phyloP scores from a whole-genome alignment of 768 basidiomycete genomes.

The Trichaptum fuscoviolaceum region DNA sequence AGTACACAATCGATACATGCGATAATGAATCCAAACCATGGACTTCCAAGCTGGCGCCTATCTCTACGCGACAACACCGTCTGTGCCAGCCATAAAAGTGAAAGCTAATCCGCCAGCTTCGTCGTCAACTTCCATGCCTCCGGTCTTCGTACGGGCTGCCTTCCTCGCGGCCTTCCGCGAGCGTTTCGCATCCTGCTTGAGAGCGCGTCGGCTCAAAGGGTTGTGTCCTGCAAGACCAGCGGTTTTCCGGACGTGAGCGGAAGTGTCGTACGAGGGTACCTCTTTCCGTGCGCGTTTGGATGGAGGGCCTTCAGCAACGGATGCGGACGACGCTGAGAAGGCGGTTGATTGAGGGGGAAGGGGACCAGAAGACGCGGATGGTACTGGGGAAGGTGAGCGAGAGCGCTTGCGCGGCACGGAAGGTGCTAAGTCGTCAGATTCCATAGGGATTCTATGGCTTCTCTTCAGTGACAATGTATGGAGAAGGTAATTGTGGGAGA shows the following conservation, averaged over 20 bases:
- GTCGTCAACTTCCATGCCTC: constrained; percentile 45
- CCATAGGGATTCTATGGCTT: constrained; percentile 20
- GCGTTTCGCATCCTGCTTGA: constrained; percentile 64
- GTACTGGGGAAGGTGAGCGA: constrained; percentile 24
- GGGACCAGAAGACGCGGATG: constrained; percentile 8
- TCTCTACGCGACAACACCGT: neutral
- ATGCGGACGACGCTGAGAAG: constrained; percentile 11
- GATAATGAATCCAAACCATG: neutral
- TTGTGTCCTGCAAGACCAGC: constrained; percentile 47
- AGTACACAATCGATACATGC: neutral
- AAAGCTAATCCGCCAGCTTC: constrained; percentile 33
- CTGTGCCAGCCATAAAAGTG: constrained; percentile 39
- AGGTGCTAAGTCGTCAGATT: constrained; percentile 24
- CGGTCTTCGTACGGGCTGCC: constrained; percentile 11
- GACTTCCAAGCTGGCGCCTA: neutral
- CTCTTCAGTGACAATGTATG: constrained; percentile 3
- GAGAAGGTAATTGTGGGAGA: neutral
- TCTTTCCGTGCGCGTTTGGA: constrained; percentile 48
- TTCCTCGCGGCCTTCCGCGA: constrained; percentile 47
- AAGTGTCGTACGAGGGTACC: constrained; percentile 47
- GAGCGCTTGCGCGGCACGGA: constrained; percentile 25
- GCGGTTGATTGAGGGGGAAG: constrained; percentile 5
- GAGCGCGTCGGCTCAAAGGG: constrained; percentile 50
- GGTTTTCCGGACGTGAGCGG: constrained; percentile 40
- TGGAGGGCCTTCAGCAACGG: constrained; percentile 34